Base-by-base conservation (phyloP, 1,284 basidiomycete genomes). In the Leccinum pachyderme region DNA sequence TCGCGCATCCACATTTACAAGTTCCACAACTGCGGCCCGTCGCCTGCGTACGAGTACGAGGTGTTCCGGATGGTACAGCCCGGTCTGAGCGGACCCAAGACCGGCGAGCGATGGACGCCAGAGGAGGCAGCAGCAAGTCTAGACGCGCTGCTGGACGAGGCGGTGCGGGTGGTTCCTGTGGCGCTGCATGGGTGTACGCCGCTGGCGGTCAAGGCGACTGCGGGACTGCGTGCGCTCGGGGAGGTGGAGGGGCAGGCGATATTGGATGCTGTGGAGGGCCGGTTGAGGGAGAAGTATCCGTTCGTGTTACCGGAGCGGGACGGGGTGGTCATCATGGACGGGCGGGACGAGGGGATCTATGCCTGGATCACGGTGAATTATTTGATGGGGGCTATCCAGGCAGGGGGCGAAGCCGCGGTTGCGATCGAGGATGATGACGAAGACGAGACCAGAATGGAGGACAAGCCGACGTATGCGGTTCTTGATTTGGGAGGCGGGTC, bases 351-450 rank as follows among this genome's bases (percentile, higher is more conserved):
- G 73, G 94, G 93, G 46, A 94, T 98, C 27, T 98, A 93, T 71
- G 95, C 95, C 18, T 99, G 96, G 96, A 95, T 98, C 67, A 98
- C 95, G 11, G 93, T 93, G 60, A 99, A 99, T 75, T 98, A 98
- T 73, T 79, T 96, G 33, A 77, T 95, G 49, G 81, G 81, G 51
- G 85, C 87, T 47, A 85, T 96, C 62, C 81, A 85, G 18, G 77
- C 81, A 53, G 72, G 79, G n/a, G 72, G 75, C 3, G 60, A 73
- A 32, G 73, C 74, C 28, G 74, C 76, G 22, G 18, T 12, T 22
- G 6, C 4, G 18, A 22, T 41, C 39, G 18, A 41, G 22, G 39
- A 41, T 22, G 39, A 22, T 2, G 39, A 41, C n/a, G 43, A 24
- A 9, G 43, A 27, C 9, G 43, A 25, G 11, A 24, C 12, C 11